Base-by-base conservation (phyloP, 306 rosid species). In the Vigna unguiculata region DNA sequence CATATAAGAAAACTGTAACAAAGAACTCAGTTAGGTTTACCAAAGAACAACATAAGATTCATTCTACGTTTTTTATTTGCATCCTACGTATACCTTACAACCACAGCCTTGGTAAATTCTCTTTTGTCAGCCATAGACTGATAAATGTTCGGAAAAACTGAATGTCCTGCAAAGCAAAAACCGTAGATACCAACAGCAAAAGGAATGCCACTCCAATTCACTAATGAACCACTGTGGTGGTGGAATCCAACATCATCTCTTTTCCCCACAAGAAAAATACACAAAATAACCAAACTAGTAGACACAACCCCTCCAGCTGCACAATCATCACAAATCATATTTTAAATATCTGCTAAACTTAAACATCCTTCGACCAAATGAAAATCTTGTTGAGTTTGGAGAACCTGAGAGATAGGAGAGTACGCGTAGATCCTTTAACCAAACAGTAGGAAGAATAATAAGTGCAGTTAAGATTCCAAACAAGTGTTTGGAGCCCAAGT, bases 111-210 rank as follows among this genome's bases (percentile, higher is more conserved):
- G 69, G 72, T 86, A 77, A 88, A 89, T 80, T 89, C 73, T 70
- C 60, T 84, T 80, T 90, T 93, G 82, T 88, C 80, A n/a, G 91
- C 93, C 97, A 93, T 91, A 7, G 93, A 93, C 41, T 90, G 97
- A 77, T 91, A 93, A 64, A 93, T 85, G 77, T 93, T 93, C 22
- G 96, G 97, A 53, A 93, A 90, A 49, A 90, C 93, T 30, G 92
- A 81, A 85, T 91, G 97, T 34, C 97, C 98, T 5, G 97, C 86
- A 76, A 80, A 88, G 87, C 96, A 89, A 83, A 93, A 93, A 2
- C 98, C 97, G 28, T 81, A 87, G 21, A 88, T 86, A 61, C 97
- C 98, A 77, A 91, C 80, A 58, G 94, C 92, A 76, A 87, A 89
- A 9, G 97, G 98, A 74, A 91, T 60, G 66, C 97, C 96, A 13